Evolutionary conservation across 805 yeast genomes (phyloP).

Genomic region (Clavispora phyllophila): DNA sequence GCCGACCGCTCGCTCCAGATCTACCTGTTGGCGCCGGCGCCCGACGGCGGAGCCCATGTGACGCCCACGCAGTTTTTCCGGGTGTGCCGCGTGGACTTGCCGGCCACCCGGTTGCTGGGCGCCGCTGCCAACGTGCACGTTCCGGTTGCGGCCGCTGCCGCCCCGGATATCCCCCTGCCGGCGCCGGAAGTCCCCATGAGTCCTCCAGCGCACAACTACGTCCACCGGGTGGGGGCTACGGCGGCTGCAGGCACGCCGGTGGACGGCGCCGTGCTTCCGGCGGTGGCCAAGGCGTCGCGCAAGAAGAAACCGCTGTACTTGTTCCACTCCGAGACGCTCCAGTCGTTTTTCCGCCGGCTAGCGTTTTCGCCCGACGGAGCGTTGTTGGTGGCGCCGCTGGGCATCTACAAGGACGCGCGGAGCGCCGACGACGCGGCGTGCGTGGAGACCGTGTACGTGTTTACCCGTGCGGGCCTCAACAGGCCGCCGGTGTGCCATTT

Average conservation of each 20-base stretch:
- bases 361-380: constrained; percentile 89
- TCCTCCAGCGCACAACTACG: no score
- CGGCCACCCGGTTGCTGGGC: background rate
- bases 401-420: no score
- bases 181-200: no score
- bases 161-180: no score
- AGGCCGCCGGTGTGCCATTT: constrained; percentile 71
- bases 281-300: no score
- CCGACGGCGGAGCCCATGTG: constrained; percentile 15
- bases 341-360: constrained; percentile 84
- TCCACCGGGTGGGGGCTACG: no score
- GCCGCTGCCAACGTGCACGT: no score
- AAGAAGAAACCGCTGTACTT: constrained; percentile 19
- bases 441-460: constrained; percentile 79
- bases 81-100: constrained; percentile 31
- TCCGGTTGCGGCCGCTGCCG: no score
- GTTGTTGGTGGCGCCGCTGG: constrained; percentile 74
- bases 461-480: constrained; percentile 63
- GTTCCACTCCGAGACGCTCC: constrained; percentile 82
- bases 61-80: constrained; percentile 40
- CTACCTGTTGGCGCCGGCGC: no score
- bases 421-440: constrained; percentile 30
- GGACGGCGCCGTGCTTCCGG: no score
- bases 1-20: constrained; percentile 82
- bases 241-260: no score